phyloP scores from a whole-genome alignment of 2,329 filamentous ascomycete species.

The Venturia carpophila region DNA sequence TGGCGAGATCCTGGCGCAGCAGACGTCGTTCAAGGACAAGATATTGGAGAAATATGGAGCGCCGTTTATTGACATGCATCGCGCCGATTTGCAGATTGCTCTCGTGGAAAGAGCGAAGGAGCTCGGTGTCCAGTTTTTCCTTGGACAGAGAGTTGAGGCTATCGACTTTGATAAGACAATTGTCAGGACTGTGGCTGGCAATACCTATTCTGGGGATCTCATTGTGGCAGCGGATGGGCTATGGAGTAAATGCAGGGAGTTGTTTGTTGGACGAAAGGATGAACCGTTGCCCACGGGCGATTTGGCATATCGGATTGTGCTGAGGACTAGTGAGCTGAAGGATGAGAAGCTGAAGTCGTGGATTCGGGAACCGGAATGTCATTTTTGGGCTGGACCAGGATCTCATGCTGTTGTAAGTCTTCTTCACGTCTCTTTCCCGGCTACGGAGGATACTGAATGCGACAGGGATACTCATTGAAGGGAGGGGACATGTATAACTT shows the following conservation, averaged over 20 bases:
- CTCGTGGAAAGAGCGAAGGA: constrained; percentile 42
- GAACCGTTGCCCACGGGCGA: constrained; percentile 44
- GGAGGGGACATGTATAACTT: constrained; percentile 44
- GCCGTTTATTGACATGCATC: constrained; percentile 49
- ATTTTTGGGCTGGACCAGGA: constrained; percentile 58
- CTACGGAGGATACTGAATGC: not conserved
- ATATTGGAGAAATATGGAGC: constrained; percentile 41
- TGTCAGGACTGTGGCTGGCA: constrained; percentile 36
- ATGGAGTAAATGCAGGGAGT: constrained; percentile 39
- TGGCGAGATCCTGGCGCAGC: constrained; percentile 41
- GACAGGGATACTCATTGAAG: constrained; percentile 41
- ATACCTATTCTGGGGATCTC: constrained; percentile 43
- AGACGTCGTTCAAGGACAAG: constrained; percentile 45
- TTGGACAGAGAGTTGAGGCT: constrained; percentile 38
- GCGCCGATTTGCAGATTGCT: constrained; percentile 44
- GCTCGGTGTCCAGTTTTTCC: constrained; percentile 41
- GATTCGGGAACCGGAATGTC: constrained; percentile 42
- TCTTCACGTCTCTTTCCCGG: no score
- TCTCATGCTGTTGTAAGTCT: constrained; percentile 48
- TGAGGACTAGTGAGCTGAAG: constrained; percentile 38
- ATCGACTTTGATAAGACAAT: constrained; percentile 34
- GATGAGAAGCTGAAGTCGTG: constrained; percentile 41
- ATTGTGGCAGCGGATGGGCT: constrained; percentile 58
- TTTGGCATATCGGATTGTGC: constrained; percentile 42
- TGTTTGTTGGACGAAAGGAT: constrained; percentile 39